Percentiles rank a stretch among this genome's conserved stretches.
Evolutionary conservation across 495 filamentous ascomycete species (phyloP).

Genomic region (Bacidia gigantensis): DNA sequence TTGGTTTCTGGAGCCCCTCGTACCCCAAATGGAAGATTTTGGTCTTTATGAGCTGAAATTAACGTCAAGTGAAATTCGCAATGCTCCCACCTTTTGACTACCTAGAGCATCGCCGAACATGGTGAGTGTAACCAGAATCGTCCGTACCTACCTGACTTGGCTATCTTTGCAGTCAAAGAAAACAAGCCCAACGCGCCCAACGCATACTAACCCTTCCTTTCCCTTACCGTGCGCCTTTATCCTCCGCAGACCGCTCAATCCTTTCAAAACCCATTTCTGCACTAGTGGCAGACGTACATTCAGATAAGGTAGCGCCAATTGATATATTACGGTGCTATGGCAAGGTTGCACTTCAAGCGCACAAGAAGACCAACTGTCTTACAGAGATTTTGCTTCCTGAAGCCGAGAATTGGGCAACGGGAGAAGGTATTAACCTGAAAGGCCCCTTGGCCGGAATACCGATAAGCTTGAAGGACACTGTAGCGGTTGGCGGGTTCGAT

Average conservation of each 20-base stretch:
- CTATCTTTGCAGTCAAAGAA: conserved; percentile 45
- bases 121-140: conserved; percentile 25
- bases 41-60: no score
- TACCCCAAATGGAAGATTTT: no score
- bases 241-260: conserved; percentile 44
- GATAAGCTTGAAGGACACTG: conserved; percentile 75
- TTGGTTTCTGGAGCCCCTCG: no score
- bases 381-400: conserved; percentile 77
- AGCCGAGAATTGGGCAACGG: conserved; percentile 64
- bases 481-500: conserved; percentile 79
- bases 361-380: conserved; percentile 77
- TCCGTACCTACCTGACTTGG: not conserved
- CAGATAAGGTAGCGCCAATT: conserved; percentile 45
- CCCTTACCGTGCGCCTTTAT: conserved; percentile 51
- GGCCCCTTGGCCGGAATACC: conserved; percentile 87
- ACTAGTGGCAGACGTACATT: conserved; percentile 66
- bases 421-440: conserved; percentile 50
- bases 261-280: conserved; percentile 62
- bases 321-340: conserved; percentile 81
- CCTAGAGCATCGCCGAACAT: conserved; percentile 39
- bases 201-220: conserved; percentile 53
- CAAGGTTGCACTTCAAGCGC: conserved; percentile 74
- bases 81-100: conserved; percentile 50
- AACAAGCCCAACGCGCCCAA: conserved; percentile 58
- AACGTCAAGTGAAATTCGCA: not conserved